Percentiles rank a stretch among this genome's conserved stretches.
Conservation (phyloP, 2,329 filamentous ascomycete genomes). For the Cladosporium phlei region DNA sequence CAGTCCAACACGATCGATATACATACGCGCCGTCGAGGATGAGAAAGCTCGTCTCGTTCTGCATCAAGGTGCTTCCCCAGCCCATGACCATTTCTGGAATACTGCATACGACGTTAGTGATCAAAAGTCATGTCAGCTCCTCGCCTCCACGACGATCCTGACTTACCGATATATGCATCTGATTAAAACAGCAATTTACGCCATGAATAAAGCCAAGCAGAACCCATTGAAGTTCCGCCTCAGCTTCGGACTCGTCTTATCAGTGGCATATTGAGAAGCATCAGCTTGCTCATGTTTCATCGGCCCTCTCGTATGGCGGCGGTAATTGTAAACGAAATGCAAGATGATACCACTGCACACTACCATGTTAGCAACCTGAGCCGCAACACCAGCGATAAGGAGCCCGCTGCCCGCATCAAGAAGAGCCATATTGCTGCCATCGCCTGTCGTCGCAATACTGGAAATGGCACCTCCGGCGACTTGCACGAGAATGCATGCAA, state of each 20-base stretch:
- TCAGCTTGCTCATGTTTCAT: neutral
- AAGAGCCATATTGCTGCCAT: neutral
- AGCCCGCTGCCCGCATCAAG: conserved; percentile 3
- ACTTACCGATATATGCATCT: conserved; percentile 5
- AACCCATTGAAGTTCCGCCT: conserved; percentile 1
- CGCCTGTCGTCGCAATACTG: neutral
- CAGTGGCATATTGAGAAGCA: neutral
- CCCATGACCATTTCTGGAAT: conserved; percentile 7
- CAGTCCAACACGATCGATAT: neutral
- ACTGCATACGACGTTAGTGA: neutral
- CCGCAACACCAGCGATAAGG: conserved; percentile 10
- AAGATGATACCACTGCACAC: conserved; percentile 2
- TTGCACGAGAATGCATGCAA: conserved; percentile 3
- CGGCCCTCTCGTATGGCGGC: neutral
- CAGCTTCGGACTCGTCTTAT: neutral
- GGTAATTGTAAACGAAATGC: neutral
- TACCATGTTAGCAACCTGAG: conserved; percentile 11
- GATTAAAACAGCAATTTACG: conserved; percentile 1
- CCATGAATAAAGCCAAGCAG: neutral
- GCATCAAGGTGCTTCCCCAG: conserved; percentile 4
- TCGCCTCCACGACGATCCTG: neutral
- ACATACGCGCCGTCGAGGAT: conserved; percentile 1
- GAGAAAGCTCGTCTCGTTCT: conserved; percentile 3
- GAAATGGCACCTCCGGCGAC: conserved; percentile 4
- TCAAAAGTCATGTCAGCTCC: neutral